Base-by-base conservation (phyloP, 2,329 filamentous ascomycete genomes). In the Fusarium sarcochroum region DNA sequence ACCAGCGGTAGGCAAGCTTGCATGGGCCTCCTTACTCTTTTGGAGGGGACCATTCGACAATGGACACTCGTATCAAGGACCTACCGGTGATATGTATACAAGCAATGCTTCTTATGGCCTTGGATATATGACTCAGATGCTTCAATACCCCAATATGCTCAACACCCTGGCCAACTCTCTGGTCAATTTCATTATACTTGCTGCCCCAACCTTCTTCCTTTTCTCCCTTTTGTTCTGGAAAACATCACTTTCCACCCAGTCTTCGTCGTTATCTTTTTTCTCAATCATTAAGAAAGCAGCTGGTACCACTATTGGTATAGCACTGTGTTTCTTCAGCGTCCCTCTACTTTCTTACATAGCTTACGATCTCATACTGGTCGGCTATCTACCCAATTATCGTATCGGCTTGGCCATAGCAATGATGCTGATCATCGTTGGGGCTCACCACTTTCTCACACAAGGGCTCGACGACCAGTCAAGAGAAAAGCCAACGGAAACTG, bases 261-360 rank as follows among this genome's bases (percentile, higher is more conserved):
- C 2, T 34, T 18, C 25, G 0, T 13, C 17, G 1, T n/a, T 23
- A 4, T 4, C 34, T 6, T 18, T 20, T 40, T 20, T 34, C 17
- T 38, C 25, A 3, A 11, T 56, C 1, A 6, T 38, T 2, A 35
- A 56, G 5, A 56, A 51, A 48, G 52, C 52, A 14, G 45, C 11
- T 21, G 17, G 17, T 13, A 34, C 52, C 3, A 56, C 52, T 4
- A 17, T 51, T 2, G 45, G 52, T 11, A 11, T 51, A 10, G 45
- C 52, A n/a, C 46, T 56, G 7, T 56, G 34, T 27, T 51, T 56
- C 17, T 56, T 56, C 2, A 56, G 45, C 13, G 45, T 56, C 8
- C 45, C 52, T 0, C 21, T 56, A 6, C 34, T 56, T 13, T 40
- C 52, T 2, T 56, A 50, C 18, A 25, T 56, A 23, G 50, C 52